phyloP scores from a whole-genome alignment of 495 filamentous ascomycete species.

The Barbatosphaeria neglecta region DNA sequence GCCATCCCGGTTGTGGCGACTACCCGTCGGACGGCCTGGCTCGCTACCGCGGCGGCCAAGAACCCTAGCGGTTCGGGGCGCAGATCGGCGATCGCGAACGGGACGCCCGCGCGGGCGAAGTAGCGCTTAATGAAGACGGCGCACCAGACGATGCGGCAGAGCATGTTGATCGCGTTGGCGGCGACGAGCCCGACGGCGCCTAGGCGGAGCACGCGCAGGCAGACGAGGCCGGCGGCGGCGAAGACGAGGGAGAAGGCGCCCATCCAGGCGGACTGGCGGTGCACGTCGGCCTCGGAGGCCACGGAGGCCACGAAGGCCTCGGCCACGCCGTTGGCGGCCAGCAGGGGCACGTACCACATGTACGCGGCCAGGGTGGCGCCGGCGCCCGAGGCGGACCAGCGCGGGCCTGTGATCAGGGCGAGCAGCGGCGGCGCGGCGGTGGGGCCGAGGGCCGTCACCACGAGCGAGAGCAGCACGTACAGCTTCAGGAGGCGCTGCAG shows the following conservation, averaged over 20 bases:
- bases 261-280: slow-evolving; percentile 74
- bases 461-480: slow-evolving; percentile 58
- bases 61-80: slow-evolving; percentile 15
- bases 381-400: slow-evolving; percentile 58
- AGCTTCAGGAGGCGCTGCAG: slow-evolving; percentile 43
- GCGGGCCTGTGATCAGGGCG: slow-evolving; percentile 55
- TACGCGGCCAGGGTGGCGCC: slow-evolving; percentile 58
- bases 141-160: slow-evolving; percentile 71
- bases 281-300: slow-evolving; percentile 57
- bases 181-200: slow-evolving; percentile 72
- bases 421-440: slow-evolving; percentile 60
- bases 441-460: slow-evolving; percentile 58
- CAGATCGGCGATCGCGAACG: slow-evolving; percentile 15
- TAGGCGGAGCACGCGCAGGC: slow-evolving; percentile 48
- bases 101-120: slow-evolving; percentile 32
- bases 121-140: slow-evolving; percentile 54
- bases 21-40: slow-evolving; percentile 8
- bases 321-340: slow-evolving; percentile 82
- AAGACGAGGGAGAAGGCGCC: slow-evolving; percentile 62
- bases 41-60: slow-evolving; percentile 10
- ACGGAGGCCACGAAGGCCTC: slow-evolving; percentile 89
- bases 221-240: slow-evolving; percentile 55
- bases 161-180: slow-evolving; percentile 82
- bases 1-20: slow-evolving; percentile 17
- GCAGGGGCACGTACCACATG: slow-evolving; percentile 83